A percentile compares a stretch with the other conserved stretches of the same genome.
These are phyloP conservation scores for Boechera stricta DNA, from an alignment of 345 rosid genomes.

Conservation along the genomic window DNA sequence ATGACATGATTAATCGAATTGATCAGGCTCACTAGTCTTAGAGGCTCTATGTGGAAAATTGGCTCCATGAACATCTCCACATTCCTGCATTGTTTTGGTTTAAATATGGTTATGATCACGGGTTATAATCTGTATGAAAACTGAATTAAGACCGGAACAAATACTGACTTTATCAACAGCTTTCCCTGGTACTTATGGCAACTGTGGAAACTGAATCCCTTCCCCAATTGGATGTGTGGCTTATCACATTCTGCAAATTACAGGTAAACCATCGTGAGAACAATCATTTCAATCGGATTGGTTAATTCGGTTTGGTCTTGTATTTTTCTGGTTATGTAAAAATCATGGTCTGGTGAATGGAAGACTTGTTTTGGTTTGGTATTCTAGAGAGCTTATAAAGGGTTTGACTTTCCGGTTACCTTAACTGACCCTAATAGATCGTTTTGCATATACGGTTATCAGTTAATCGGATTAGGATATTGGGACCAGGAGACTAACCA, in stretches of 20 bases:
- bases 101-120: conserved; percentile 10
- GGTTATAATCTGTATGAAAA: conserved; percentile 1
- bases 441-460: background rate
- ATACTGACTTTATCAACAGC: conserved; percentile 60
- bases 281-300: background rate
- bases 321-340: background rate
- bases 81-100: conserved; percentile 54
- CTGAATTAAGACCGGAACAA: background rate
- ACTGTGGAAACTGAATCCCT: conserved; percentile 72
- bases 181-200: conserved; percentile 76
- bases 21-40: conserved; percentile 58
- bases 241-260: conserved; percentile 65
- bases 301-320: background rate
- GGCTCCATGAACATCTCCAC: conserved; percentile 88
- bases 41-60: conserved; percentile 61
- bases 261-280: conserved; percentile 1
- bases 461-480: conserved; percentile 13
- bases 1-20: background rate
- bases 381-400: background rate
- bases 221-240: conserved; percentile 64
- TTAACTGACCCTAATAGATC: background rate
- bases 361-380: background rate
- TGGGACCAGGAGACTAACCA: conserved; percentile 49
- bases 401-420: background rate
- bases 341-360: conserved; percentile 2